Base-by-base conservation (phyloP, 768 basidiomycete species). In the Obba rivulosa region DNA sequence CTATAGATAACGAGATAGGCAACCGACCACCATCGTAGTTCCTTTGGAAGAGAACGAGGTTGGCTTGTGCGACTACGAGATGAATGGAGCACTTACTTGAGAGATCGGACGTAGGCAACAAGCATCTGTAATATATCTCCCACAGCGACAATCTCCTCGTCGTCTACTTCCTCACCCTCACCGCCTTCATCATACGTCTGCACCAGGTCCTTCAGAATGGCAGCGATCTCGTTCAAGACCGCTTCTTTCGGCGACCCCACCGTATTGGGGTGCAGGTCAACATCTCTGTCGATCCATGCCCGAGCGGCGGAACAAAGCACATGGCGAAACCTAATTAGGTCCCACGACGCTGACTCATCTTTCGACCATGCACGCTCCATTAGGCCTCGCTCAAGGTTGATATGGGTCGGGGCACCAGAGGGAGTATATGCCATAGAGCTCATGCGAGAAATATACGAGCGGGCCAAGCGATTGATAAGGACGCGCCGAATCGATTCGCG, bases 321-420 rank as follows among this genome's bases (percentile, higher is more conserved):
- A 38, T 69, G 70, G 1, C 81, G 81, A 10, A 87, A 69, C 22
- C 77, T 69, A 3, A 72, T 72, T 11, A 84, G 74, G 45, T 86
- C 85, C 81, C 87, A 88, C 3, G 79, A 79, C 25, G 75, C 77
- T 23, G 71, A 44, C 11, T 86, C 84, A 37, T 85, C 78, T 57
- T 79, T 82, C 1, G 83, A 74, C 85, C 84, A 88, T 0, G 84
- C 85, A 2, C 77, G 74, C 56, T 87, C 84, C 76, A 87, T 76
- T 50, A 87, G 62, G 16, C 81, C 81, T 37, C 69, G 69, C 48
- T 80, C 81, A 8, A 88, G 62, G 45, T 79, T 79, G 58, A 85
- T 69, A 37, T 78, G 72, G 0, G 73, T 73, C 0, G 81, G 79
- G 1, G 75, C 77, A 11, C 83, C 85, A 1, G 83, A 77, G 35